Evolutionary conservation across 768 basidiomycete species (phyloP), one percentile per base, ranked within the genome.

Genomic region (Rhodosporidiobolus odoratus): DNA sequence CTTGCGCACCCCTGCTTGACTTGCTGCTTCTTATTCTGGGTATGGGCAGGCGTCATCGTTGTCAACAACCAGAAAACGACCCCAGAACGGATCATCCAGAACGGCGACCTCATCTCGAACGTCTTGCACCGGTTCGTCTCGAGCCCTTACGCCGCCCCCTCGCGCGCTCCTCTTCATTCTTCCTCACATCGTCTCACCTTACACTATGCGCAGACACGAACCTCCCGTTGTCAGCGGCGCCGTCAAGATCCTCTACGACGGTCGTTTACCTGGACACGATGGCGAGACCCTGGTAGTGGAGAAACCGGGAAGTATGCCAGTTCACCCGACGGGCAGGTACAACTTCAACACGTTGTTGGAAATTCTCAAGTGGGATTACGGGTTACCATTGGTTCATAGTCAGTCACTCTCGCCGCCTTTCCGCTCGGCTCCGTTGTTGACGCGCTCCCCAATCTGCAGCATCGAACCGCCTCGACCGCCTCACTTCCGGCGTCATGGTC

Each of bases 401-500:
- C 72, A 53, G 91, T 85, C 50, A 9, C 50, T 34, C 30, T 58
- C 37, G 37, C 47, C 54, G 60, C 63, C 56, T 71, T 68, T 52
- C 62, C 66, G 35, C 58, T 41, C 52, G 19, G 12, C 25, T 23
- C 4, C 7, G 32, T 19, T 13, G 47, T 27, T n/a, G 4, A 61
- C 64, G 12, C 38, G 41, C 4, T 25, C 21, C 37, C 16, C 9
- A 37, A 0, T 47, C 37, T 47, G n/a, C 78, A 98, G 95, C 95
- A 68, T 89, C 92, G 30, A 99, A 98, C 78, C 85, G 96, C 66
- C 82, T 99, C 64, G 96, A 99, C 80, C 85, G 96, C 64, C 82
- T 98, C 35, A 98, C 96, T 0, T 93, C 91, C 0, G 96, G 96
- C 12, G 82, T 97, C 53, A 93, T 99, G 92, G 89, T 99, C 75